A percentile compares a stretch with the other conserved stretches of the same genome.
These are phyloP conservation scores for Bjerkandera adusta DNA, from an alignment of 1,284 basidiomycete genomes.

Conservation along the genomic window DNA sequence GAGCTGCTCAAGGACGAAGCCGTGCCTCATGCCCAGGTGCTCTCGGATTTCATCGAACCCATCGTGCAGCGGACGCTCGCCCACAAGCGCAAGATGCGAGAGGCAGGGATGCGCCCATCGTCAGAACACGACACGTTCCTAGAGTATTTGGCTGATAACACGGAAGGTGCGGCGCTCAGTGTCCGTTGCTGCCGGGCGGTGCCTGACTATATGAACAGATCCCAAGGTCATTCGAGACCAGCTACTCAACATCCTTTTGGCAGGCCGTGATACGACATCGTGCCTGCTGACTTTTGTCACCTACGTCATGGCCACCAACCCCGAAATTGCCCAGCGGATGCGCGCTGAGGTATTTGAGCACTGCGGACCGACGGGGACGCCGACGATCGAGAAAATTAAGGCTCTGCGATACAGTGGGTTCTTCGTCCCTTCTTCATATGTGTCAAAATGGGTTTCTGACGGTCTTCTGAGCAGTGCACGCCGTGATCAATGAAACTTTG, in stretches of 20 bases:
- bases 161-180: conserved; percentile 45
- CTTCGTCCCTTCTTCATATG: not conserved
- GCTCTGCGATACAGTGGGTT: conserved; percentile 60
- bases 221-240: conserved; percentile 62
- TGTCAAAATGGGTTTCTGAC: not conserved
- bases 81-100: conserved; percentile 40
- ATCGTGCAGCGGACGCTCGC: conserved; percentile 52
- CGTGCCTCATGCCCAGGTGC: conserved; percentile 45
- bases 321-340: conserved; percentile 49
- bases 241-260: conserved; percentile 69
- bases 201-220: no score
- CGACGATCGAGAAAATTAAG: conserved; percentile 53
- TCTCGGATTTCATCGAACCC: conserved; percentile 60
- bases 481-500: conserved; percentile 71
- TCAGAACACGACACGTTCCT: conserved; percentile 61
- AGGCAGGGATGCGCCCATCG: conserved; percentile 35
- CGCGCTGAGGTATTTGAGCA: conserved; percentile 58
- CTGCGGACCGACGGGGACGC: conserved; percentile 43
- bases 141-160: conserved; percentile 63
- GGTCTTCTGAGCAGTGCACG: conserved; percentile 47
- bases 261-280: conserved; percentile 72
- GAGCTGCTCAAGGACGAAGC: conserved; percentile 64
- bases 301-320: conserved; percentile 65
- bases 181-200: conserved; percentile 1
- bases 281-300: conserved; percentile 60